Evolutionary conservation across 2,329 filamentous ascomycete genomes (phyloP), one percentile per base, ranked within the genome.

Genomic region (Teratosphaeria gauchensis): DNA sequence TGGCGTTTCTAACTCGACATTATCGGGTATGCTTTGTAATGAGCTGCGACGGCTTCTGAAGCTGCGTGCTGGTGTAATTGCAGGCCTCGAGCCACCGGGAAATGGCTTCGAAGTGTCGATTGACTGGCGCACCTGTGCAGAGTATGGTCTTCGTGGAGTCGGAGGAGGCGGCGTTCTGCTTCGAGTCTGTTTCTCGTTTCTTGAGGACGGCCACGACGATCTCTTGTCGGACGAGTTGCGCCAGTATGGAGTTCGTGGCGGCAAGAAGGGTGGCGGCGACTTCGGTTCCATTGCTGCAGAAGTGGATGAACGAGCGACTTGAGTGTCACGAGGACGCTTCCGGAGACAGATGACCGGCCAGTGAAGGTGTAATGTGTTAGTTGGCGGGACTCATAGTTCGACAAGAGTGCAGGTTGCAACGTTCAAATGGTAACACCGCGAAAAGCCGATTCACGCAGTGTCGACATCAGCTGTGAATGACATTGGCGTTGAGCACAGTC

Each of bases 241-340:
- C 7, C 63, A 66, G 24, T 38, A 58, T 46, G 63, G 61, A 55
- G 62, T 55, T 59, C 59, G 58, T 38, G 61, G 61, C 42, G 61
- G 61, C 53, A 59, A 54, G 35, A 54, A 61, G 21, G 56, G 48
- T 11, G 61, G 55, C 42, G 38, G 35, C 19, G 57, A 48, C 35
- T n/a, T 31, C 9, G 51, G 30, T n/a, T 48, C 42, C 42, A 48
- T 48, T 6, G 42, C 42, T n/a, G 8, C 5, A 5, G 42, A 48
- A 8, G 42, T n/a, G n/a, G 42, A 48, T 7, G 42, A 19, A 48
- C 42, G 42, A 48, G 42, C 42, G 42, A 48, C 19, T 21, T 21
- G 42, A 11, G 42, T 48, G 16, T 48, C 16, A 48, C 42, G 19
- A 48, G n/a, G 42, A 24, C 19, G n/a, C 19, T 48, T 21, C 19